A percentile compares a stretch with the other conserved stretches of the same genome.
Conservation (phyloP, 192 early-diverging fungal species). For the Linnemannia schmuckeri region DNA sequence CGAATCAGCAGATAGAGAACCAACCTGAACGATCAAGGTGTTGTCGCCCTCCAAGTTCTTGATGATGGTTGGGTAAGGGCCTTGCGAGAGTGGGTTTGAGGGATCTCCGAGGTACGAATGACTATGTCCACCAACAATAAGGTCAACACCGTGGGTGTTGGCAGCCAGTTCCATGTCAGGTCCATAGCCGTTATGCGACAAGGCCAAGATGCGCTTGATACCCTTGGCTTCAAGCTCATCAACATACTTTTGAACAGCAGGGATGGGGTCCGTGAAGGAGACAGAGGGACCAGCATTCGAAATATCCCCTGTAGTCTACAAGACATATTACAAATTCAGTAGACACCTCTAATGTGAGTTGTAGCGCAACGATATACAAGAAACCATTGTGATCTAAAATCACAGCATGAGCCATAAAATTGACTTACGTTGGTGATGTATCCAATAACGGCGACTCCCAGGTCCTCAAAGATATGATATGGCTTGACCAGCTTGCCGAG, state of each 20-base stretch:
- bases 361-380: not conserved
- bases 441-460: constrained; percentile 77
- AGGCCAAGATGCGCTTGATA: constrained; percentile 73
- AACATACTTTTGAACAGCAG: constrained; percentile 72
- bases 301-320: constrained; percentile 67
- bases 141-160: constrained; percentile 66
- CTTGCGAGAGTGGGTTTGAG: constrained; percentile 61
- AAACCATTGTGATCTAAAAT: not conserved
- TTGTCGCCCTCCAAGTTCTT: constrained; percentile 72
- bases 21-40: constrained; percentile 79
- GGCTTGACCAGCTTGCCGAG: constrained; percentile 69
- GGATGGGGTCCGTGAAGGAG: constrained; percentile 69
- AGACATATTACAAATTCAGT: not conserved
- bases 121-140: constrained; percentile 84
- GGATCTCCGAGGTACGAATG: constrained; percentile 76
- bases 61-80: constrained; percentile 79
- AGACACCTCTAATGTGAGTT: not conserved
- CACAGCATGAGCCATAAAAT: not conserved
- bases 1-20: constrained; percentile 12
- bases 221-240: constrained; percentile 70
- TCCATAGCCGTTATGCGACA: constrained; percentile 82
- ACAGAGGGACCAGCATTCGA: constrained; percentile 64
- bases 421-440: constrained; percentile 66
- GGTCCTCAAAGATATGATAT: constrained; percentile 74
- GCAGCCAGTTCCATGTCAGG: constrained; percentile 75